A percentile compares a stretch with the other conserved stretches of the same genome.
These are phyloP conservation scores for Adansonia madagascariensis DNA, from an alignment of 441 rosid genomes.

Conservation along the genomic window DNA sequence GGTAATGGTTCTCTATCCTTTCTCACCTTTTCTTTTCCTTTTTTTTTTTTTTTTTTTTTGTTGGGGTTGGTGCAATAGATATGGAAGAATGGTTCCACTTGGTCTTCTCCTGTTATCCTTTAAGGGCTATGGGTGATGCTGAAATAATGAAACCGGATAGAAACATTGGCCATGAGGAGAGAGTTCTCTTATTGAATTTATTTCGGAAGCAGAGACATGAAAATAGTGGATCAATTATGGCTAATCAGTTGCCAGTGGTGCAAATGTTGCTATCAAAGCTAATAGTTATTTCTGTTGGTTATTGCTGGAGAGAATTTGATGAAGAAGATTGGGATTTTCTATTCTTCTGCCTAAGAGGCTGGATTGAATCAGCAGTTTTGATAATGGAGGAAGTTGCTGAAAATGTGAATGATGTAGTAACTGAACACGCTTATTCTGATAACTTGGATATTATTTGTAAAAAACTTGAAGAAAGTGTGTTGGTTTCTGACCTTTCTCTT, in stretches of 20 bases:
- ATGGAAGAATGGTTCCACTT: constrained; percentile 90
- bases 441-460: constrained; percentile 43
- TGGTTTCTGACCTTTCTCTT: constrained; percentile 52
- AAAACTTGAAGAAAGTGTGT: constrained; percentile 63
- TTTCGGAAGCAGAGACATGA: constrained; percentile 78
- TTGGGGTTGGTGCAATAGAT: constrained; percentile 43
- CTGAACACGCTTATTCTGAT: constrained; percentile 46
- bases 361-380: constrained; percentile 91
- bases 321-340: constrained; percentile 92
- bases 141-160: constrained; percentile 64
- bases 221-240: constrained; percentile 40
- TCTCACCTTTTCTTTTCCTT: no score
- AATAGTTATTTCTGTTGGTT: constrained; percentile 69
- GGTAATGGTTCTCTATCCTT: constrained; percentile 11
- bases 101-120: constrained; percentile 84
- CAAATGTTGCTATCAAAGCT: constrained; percentile 70
- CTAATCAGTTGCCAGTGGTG: constrained; percentile 56
- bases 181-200: constrained; percentile 65
- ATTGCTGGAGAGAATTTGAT: constrained; percentile 81
- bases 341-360: constrained; percentile 61
- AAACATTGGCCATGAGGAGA: constrained; percentile 60
- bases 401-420: constrained; percentile 62
- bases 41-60: not conserved
- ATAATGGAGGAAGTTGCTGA: constrained; percentile 87
- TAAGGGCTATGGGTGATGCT: constrained; percentile 42